Conservation (phyloP, 129 eudicot genomes). For the Centrapalus pauciflorus region DNA sequence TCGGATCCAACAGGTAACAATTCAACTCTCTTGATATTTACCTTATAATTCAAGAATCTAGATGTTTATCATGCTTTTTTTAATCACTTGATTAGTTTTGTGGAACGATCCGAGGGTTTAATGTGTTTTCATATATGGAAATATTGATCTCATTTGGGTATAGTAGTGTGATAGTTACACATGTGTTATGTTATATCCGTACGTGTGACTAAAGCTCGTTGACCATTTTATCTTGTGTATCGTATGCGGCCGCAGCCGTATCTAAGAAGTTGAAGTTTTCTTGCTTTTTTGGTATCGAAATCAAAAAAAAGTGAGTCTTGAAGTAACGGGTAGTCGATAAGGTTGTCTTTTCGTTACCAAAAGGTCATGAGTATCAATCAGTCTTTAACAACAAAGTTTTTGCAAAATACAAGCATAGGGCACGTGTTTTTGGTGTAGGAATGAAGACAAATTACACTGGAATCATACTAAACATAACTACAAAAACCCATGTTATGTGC, state of each 20-base stretch:
- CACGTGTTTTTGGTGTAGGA: neutral
- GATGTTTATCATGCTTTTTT: neutral
- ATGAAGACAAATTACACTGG: conserved; percentile 1
- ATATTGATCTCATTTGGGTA: neutral
- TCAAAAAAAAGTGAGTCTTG: neutral
- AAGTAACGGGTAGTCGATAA: neutral
- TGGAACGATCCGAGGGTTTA: neutral
- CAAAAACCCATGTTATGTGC: conserved; percentile 13
- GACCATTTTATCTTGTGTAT: neutral
- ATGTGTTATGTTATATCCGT: neutral
- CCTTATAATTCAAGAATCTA: neutral
- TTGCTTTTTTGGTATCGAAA: neutral
- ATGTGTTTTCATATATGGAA: neutral
- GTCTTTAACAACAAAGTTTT: neutral
- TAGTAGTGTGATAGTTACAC: neutral
- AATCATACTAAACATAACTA: neutral
- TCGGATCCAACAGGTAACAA: conserved; percentile 80
- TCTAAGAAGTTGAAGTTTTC: neutral
- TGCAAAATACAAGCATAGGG: neutral
- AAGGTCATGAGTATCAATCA: neutral
- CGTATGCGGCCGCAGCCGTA: neutral
- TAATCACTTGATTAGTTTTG: neutral
- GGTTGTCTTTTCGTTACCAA: neutral
- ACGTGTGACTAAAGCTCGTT: neutral
- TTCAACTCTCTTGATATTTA: neutral